Evolutionary conservation across 176 grass and related monocot genomes (phyloP).

Genomic region (Stipa capillata): DNA sequence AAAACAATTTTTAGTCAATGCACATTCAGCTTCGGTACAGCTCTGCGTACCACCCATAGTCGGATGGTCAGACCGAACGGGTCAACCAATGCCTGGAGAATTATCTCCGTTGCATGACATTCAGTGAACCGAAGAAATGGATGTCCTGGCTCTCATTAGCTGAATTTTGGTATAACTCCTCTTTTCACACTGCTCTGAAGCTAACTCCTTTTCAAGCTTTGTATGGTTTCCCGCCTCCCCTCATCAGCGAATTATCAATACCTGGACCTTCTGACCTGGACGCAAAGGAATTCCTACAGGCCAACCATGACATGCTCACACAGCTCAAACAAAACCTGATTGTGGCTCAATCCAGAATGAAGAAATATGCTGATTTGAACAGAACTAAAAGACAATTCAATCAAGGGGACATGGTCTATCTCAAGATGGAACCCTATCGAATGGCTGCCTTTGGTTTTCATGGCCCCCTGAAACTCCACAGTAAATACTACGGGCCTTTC

Average conservation of each 20-base stretch:
- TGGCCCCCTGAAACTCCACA: no score
- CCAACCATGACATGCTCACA: not conserved
- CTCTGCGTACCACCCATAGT: not conserved
- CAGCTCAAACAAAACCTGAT: not conserved
- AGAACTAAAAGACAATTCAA: not conserved
- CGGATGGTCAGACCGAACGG: not conserved
- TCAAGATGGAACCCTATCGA: not conserved
- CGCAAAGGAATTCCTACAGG: not conserved
- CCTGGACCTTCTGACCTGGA: not conserved
- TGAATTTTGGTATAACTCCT: not conserved
- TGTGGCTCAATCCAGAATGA: not conserved
- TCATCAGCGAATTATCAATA: not conserved
- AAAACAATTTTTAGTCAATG: not conserved
- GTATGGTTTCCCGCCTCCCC: not conserved
- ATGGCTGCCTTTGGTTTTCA: no score
- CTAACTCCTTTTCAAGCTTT: not conserved
- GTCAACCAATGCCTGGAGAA: not conserved
- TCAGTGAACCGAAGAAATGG: not conserved
- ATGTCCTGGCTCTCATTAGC: not conserved
- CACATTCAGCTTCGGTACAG: not conserved
- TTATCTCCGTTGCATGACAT: not conserved
- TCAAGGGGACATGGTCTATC: not conserved
- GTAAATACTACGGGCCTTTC: no score
- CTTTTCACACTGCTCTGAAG: not conserved
- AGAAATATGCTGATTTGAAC: not conserved